Evolutionary conservation across 192 early-diverging fungal genomes (phyloP), one percentile per base, ranked within the genome.

Genomic region (Coemansia sp.): DNA sequence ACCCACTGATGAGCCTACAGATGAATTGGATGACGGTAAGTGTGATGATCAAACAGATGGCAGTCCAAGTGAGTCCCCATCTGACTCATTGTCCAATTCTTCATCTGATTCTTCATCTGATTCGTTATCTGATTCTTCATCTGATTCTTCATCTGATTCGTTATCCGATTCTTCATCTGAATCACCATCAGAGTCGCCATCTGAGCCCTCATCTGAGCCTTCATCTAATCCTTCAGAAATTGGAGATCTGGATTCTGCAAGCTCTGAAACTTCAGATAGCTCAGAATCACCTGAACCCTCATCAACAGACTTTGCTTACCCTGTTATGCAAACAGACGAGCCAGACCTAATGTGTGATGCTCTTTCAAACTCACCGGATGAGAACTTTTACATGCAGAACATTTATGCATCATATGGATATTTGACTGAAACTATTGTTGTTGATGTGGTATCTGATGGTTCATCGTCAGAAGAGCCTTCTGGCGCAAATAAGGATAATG

Each of bases 361-460:
- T 10, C 10, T 42, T n/a, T 47, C 58, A n/a, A 23, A n/a, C 12
- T 2, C 14, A 4, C 23, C 20, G 12, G 44, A 28, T 19, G 12
- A 1, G 10, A 46, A 46, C 14, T 17, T 26, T 11, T 46, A 59
- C 22, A 47, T 59, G 19, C 42, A 12, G 17, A 59, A 47, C 15
- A 47, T 59, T 19, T 59, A 59, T 36, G 58, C 58, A 59, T 59
- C 58, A 10, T 59, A 59, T 14, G 58, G 58, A 4, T 42, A 59
- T 3, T 17, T 59, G 5, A 59, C 58, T 5, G 25, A 52, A 21
- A 52, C 50, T n/a, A 25, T 28, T 9, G 44, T 59, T 26, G 40
- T 17, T 9, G 20, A n/a, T 49, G 4, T 5, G 6, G 4, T 7
- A 31, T 6, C 28, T 31, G 28, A 31, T 6, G 6, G 28, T 31